Evolutionary conservation across 805 yeast genomes (phyloP), one percentile per base, ranked within the genome.

Genomic region (Yarrowia deformans): DNA sequence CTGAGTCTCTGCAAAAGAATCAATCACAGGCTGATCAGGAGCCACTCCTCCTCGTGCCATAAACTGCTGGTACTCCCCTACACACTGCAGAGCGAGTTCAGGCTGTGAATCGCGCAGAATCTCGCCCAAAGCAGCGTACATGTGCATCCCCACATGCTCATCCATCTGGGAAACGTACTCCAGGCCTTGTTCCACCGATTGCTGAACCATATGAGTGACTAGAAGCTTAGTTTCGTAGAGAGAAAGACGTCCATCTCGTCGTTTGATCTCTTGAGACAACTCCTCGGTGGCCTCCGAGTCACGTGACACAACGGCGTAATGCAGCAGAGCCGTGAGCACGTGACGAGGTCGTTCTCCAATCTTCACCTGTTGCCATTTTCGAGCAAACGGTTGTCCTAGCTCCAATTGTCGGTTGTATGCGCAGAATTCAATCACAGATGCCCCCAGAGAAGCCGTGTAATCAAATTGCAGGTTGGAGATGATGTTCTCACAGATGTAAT

Each of bases 51-150:
- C 52, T 3, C 14, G 29, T 1, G 18, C 34, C 32, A 45, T 14
- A 19, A 34, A 60, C 42, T 45, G 50, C 34, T 45, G 66, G 66
- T 60, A 60, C n/a, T 23, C 16, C 7, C 16, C n/a, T 0, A 60
- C 52, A 18, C 66, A 60, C 16, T 35, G 42, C 0, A 43, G 34
- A 5, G 66, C 52, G 6, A 43, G 8, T 19, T 60, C 66, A 0
- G 68, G 68, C n/a, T 63, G 7, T 1, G 40, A 32, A 10, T 63
- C 39, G 1, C 39, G 46, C 29, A 63, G 19, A 23, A 39, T 18
- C 56, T 39, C 56, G 6, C 56, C 68, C 3, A 63, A 29, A 10
- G 68, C 43, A 8, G 68, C 68, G 16, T 63, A 63, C 55, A 63
- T 63, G 32, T 48, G 68, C 56, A 37, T 37, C 1, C 18, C 55